phyloP scores from a whole-genome alignment of 1,284 basidiomycete genomes.

The Ganoderma lucidum region DNA sequence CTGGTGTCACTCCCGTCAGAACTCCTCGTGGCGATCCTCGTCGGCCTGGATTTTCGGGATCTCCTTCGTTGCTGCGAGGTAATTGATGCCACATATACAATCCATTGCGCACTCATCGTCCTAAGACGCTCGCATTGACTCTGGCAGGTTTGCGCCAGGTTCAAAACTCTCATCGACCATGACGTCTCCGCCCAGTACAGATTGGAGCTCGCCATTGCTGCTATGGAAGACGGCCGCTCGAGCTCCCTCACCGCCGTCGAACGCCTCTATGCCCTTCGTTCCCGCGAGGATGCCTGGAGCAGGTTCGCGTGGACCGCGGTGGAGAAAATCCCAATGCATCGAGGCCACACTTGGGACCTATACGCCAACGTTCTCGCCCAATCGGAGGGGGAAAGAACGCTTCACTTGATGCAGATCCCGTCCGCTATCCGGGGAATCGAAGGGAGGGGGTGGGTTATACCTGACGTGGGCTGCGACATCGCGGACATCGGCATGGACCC shows the following conservation, averaged over 20 bases:
- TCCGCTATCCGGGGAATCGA: conserved; percentile 50
- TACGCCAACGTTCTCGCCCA: conserved; percentile 67
- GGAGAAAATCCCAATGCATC: conserved; percentile 47
- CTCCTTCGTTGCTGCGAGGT: conserved; percentile 52
- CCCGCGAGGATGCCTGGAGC: conserved; percentile 58
- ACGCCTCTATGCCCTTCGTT: conserved; percentile 51
- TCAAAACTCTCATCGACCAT: conserved; percentile 48
- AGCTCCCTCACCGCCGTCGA: conserved; percentile 41
- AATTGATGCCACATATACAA: neutral
- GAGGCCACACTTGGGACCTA: conserved; percentile 56
- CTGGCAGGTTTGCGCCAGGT: conserved; percentile 53
- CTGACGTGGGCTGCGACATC: conserved; percentile 47
- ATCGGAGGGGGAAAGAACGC: conserved; percentile 39
- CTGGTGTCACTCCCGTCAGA: conserved; percentile 37
- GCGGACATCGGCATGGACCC: conserved; percentile 72
- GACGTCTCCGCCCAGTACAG: conserved; percentile 54
- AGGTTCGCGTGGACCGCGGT: conserved; percentile 48
- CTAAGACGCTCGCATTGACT: neutral
- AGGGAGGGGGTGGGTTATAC: conserved; percentile 55
- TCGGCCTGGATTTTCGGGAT: conserved; percentile 40
- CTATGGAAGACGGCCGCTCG: conserved; percentile 54
- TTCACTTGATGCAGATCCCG: conserved; percentile 45
- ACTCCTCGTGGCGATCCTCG: conserved; percentile 39
- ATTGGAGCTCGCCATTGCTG: conserved; percentile 58
- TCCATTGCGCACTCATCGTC: neutral